Evolutionary conservation across 495 filamentous ascomycete genomes (phyloP), one percentile per base, ranked within the genome.

Genomic region (Hypoxylon lenormandii): DNA sequence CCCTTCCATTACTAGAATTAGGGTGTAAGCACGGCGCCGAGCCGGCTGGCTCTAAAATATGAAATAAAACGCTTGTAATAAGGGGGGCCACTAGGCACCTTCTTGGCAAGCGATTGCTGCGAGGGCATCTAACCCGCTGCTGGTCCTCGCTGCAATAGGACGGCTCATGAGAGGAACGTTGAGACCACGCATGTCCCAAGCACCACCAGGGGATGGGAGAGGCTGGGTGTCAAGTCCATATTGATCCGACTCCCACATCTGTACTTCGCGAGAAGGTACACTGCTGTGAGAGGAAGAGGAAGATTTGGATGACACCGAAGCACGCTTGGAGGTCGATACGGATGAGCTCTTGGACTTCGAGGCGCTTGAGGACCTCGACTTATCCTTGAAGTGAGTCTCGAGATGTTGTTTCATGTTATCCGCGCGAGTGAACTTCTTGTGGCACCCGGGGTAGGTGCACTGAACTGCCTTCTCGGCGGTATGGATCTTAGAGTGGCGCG

Each of bases 401-500:
- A 92, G 89, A 73, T 98, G 94, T 72, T 98, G 94, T 83, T 97
- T 97, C 92, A 97, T 97, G 80, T 98, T 98, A 80, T 98, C 94
- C 73, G 95, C 93, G 45, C 94, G 89, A 4, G 95, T 97, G 74
- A 98, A 98, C 48, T 92, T 92, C 79, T 97, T 97, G 77, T 89
- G 86, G 82, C 94, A 98, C 33, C 81, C 83, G 4, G 74, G 52
- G 60, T 90, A 92, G 0, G 91, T 89, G 79, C 94, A 98, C 49
- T 88, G 85, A 16, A 97, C 93, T 46, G 90, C 92, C 80, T 98
- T 98, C 80, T 97, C 93, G 19, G 92, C 94, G 0, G 94, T 97
- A 79, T 98, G 94, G 74, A 97, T 97, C 76, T 97, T 96, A 54
- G 93, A 93, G 74, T 98, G 94, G 6, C 94, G 89, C n/a, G 94